Conservation (phyloP, 1,139 yeast genomes). For the Yamadazyma atmosphaerica region DNA sequence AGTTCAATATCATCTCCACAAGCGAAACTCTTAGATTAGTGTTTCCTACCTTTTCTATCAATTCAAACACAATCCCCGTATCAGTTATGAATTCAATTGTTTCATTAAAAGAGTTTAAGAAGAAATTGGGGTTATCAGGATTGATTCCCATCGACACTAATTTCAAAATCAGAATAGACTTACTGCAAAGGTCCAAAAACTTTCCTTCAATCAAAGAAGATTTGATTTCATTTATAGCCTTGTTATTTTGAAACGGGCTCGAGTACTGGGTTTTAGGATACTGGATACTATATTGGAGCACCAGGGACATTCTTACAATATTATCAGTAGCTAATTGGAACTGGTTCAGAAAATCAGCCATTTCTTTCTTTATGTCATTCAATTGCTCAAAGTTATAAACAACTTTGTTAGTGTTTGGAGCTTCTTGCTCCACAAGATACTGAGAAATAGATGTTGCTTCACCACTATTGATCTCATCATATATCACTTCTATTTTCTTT, state of each 20-base stretch:
- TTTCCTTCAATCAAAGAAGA: constrained; percentile 9
- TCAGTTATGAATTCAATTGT: constrained; percentile 36
- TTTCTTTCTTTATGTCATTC: constrained; percentile 10
- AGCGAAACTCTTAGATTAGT: constrained; percentile 18
- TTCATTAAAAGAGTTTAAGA: constrained; percentile 32
- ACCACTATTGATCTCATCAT: constrained; percentile 15
- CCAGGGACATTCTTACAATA: constrained; percentile 8
- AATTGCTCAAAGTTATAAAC: constrained; percentile 15
- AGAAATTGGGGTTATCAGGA: constrained; percentile 31
- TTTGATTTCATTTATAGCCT: constrained; percentile 10
- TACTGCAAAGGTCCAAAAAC: constrained; percentile 10
- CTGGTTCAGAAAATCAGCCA: background rate
- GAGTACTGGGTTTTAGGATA: constrained; percentile 8
- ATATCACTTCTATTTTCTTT: constrained; percentile 11
- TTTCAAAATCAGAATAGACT: constrained; percentile 16
- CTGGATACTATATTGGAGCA: constrained; percentile 5
- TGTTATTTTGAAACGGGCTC: constrained; percentile 10
- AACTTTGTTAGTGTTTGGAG: constrained; percentile 3
- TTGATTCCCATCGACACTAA: constrained; percentile 16
- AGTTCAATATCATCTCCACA: constrained; percentile 34
- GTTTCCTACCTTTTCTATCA: constrained; percentile 16
- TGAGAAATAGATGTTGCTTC: constrained; percentile 6
- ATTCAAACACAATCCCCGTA: constrained; percentile 24
- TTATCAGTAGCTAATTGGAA: background rate
- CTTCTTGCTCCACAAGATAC: constrained; percentile 4